phyloP scores from a whole-genome alignment of 148 eudicot genomes.

The Pharnaceum exiguum region DNA sequence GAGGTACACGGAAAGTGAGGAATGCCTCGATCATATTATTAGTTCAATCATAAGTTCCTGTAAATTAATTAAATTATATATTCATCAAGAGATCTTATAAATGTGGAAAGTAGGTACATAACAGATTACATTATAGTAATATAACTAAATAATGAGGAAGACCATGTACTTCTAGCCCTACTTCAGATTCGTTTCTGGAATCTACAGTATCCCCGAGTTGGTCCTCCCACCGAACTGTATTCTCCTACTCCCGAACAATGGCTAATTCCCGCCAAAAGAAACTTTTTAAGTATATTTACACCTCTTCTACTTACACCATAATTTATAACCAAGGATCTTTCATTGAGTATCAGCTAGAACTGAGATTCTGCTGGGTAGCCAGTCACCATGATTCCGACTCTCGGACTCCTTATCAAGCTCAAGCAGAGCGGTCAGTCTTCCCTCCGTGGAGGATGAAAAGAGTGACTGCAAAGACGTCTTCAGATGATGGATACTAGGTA shows the following conservation, averaged over 20 bases:
- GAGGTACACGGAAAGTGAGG: slow-evolving; percentile 18
- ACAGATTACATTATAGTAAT: slow-evolving; percentile 6
- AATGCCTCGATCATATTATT: slow-evolving; percentile 21
- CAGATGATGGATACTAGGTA: slow-evolving; percentile 50
- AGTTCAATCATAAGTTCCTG: slow-evolving; percentile 13
- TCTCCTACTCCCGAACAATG: slow-evolving; percentile 14
- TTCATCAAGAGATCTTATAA: slow-evolving; percentile 5
- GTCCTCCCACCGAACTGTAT: slow-evolving; percentile 29
- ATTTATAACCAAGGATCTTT: neutral
- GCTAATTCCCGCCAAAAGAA: slow-evolving; percentile 27
- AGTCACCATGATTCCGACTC: slow-evolving; percentile 41
- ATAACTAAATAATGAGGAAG: slow-evolving; percentile 16
- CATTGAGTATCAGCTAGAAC: slow-evolving; percentile 27
- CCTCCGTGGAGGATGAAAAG: slow-evolving; percentile 1
- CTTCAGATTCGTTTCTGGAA: slow-evolving; percentile 6
- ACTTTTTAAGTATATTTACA: slow-evolving; percentile 30
- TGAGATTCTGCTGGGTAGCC: slow-evolving; percentile 50
- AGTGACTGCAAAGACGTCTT: slow-evolving; percentile 29
- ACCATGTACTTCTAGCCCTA: slow-evolving; percentile 6
- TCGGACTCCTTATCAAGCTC: slow-evolving; percentile 40
- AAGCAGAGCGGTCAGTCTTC: slow-evolving; percentile 32
- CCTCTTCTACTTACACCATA: slow-evolving; percentile 21
- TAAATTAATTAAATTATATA: slow-evolving; percentile 10
- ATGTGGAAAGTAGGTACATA: neutral
- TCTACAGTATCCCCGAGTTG: slow-evolving; percentile 11